Evolutionary conservation across 78 protist genomes (phyloP).

Genomic region (Creolimax fragrantissima): DNA sequence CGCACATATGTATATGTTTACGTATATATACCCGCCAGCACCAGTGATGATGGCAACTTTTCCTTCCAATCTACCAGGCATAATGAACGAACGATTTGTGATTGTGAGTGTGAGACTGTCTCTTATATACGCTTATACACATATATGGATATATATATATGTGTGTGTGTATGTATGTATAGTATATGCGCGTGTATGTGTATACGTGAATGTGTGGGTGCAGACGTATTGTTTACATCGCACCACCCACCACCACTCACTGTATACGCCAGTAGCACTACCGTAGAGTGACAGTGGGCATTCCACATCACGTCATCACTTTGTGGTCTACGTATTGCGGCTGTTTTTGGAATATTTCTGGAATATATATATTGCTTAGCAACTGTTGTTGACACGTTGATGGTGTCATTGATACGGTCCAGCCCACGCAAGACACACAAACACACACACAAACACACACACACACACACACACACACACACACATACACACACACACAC

Average conservation of each 20-base stretch:
- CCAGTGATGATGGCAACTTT: conserved; percentile 61
- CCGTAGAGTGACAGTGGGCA: too few relatives aligned
- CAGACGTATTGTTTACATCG: too few relatives aligned
- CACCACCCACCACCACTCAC: too few relatives aligned
- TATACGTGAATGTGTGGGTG: neutral
- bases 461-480: neutral
- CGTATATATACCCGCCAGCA: conserved; percentile 20
- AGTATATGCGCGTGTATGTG: neutral
- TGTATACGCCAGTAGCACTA: too few relatives aligned
- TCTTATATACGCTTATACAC: neutral
- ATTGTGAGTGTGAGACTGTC: neutral
- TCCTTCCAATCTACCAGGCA: conserved; percentile 37
- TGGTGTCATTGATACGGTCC: neutral
- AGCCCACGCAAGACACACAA: neutral
- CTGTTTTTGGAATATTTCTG: too few relatives aligned
- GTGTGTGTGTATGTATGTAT: neutral
- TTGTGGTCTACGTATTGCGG: too few relatives aligned
- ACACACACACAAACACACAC: neutral
- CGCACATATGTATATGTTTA: neutral
- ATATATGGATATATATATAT: neutral
- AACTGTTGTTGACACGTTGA: neutral
- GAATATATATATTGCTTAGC: neutral
- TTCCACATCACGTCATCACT: too few relatives aligned
- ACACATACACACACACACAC: neutral
- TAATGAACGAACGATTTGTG: neutral